Conservation (phyloP, 2,329 filamentous ascomycete genomes). For the Colletotrichum godetiae region DNA sequence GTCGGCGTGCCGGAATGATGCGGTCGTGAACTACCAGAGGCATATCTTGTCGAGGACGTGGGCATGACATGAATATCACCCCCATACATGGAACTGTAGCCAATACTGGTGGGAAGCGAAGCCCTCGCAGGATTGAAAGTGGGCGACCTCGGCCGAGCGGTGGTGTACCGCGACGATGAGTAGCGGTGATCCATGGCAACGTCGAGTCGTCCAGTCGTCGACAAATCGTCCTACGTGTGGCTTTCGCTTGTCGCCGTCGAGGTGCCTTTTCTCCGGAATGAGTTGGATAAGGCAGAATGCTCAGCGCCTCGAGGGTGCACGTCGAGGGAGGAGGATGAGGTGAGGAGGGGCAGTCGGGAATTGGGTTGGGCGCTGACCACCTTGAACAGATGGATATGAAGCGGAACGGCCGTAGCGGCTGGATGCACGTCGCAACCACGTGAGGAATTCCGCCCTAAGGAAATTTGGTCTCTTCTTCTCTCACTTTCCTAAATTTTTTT, state of each 20-base stretch:
- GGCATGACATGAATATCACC: conserved; percentile 67
- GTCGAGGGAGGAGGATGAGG: background rate
- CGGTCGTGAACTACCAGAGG: conserved; percentile 30
- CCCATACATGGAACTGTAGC: conserved; percentile 61
- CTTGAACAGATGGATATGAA: conserved; percentile 3
- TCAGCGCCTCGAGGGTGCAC: background rate
- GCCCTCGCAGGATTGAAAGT: conserved; percentile 62
- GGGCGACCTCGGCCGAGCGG: conserved; percentile 49
- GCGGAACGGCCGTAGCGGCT: conserved; percentile 24
- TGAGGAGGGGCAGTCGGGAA: conserved; percentile 1
- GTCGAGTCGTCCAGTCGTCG: conserved; percentile 16
- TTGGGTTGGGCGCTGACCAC: conserved; percentile 24
- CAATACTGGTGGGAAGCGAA: conserved; percentile 63
- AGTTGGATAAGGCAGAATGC: background rate
- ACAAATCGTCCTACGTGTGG: conserved; percentile 1
- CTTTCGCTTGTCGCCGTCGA: background rate
- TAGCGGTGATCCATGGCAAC: conserved; percentile 38
- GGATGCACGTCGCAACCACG: conserved; percentile 28
- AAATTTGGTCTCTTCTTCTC: background rate
- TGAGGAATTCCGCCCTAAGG: conserved; percentile 29
- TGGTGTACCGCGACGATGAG: conserved; percentile 33
- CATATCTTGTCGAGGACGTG: conserved; percentile 50
- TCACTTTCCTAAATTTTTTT: background rate
- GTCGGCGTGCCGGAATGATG: conserved; percentile 34
- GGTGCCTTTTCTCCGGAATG: background rate